Conservation (phyloP, 2,329 filamentous ascomycete genomes). For the Teratosphaeria nubilosa region DNA sequence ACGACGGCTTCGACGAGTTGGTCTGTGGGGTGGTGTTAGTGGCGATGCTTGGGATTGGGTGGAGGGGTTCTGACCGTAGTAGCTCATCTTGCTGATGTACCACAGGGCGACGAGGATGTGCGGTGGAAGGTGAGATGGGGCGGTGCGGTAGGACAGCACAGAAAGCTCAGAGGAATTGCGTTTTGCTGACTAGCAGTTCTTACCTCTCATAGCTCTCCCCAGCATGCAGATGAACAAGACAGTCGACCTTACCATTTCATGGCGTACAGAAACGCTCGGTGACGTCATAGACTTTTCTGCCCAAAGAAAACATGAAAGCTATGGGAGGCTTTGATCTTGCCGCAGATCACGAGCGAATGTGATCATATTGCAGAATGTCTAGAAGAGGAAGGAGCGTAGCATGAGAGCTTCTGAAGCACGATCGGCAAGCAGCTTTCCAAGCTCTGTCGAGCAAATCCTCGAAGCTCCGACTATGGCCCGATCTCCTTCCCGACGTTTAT, state of each 20-base stretch:
- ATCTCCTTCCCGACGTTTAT: too few species aligned
- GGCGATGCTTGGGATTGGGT: neutral
- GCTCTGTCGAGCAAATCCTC: neutral
- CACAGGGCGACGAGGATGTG: neutral
- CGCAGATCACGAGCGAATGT: neutral
- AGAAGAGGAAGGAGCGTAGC: neutral
- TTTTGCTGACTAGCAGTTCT: neutral
- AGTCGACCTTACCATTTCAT: neutral
- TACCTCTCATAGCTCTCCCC: neutral
- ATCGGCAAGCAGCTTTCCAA: neutral
- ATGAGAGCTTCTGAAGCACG: neutral
- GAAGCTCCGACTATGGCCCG: too few species aligned
- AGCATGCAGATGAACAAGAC: neutral
- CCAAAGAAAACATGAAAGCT: neutral
- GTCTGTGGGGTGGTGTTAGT: slow-evolving; percentile 14
- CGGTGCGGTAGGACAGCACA: neutral
- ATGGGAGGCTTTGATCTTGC: neutral
- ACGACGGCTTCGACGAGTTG: slow-evolving; percentile 45
- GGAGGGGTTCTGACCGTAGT: neutral
- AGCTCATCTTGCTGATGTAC: neutral
- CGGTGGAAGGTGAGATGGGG: neutral
- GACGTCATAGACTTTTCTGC: neutral
- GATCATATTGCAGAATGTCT: neutral
- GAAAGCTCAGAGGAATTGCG: neutral
- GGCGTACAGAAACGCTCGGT: neutral